A percentile compares a stretch with the other conserved stretches of the same genome.
These are phyloP conservation scores for Saturnispora sanitii DNA, from an alignment of 805 yeast genomes.

Conservation along the genomic window DNA sequence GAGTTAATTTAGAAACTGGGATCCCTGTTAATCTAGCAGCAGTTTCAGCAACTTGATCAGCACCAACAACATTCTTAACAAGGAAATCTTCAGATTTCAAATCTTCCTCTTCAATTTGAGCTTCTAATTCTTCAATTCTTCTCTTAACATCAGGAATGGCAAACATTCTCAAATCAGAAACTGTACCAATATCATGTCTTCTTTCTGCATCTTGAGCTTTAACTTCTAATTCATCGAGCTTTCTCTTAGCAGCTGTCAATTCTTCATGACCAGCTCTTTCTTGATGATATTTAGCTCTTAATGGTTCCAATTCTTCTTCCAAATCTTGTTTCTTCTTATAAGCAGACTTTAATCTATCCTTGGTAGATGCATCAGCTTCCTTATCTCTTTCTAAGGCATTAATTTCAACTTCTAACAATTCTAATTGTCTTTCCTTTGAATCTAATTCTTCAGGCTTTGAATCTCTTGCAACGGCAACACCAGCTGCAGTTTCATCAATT, in stretches of 20 bases:
- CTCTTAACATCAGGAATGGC: conserved; percentile 89
- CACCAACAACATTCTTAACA: conserved; percentile 83
- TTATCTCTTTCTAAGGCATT: conserved; percentile 94
- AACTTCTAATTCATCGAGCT: conserved; percentile 82
- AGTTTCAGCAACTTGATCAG: conserved; percentile 74
- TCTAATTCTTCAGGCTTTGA: conserved; percentile 96
- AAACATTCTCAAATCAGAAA: conserved; percentile 93
- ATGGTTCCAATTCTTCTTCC: conserved; percentile 76
- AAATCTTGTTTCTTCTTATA: conserved; percentile 69
- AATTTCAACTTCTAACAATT: conserved; percentile 88
- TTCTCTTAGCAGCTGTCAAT: conserved; percentile 79
- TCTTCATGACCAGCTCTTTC: conserved; percentile 90
- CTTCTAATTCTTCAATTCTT: conserved; percentile 67
- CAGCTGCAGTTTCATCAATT: conserved; percentile 92
- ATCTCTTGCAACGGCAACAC: conserved; percentile 97
- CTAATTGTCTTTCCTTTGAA: conserved; percentile 84
- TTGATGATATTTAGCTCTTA: conserved; percentile 73
- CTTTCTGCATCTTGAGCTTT: conserved; percentile 96
- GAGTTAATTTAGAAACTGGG: conserved; percentile 88
- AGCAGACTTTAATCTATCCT: conserved; percentile 77
- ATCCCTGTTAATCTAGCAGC: conserved; percentile 96
- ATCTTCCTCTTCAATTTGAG: conserved; percentile 58
- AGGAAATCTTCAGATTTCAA: conserved; percentile 36
- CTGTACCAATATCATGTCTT: conserved; percentile 87
- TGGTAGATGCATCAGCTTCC: conserved; percentile 73